Percentiles rank a stretch among this genome's conserved stretches.
phyloP scores from a whole-genome alignment of 2,329 filamentous ascomycete species.

The Zymoseptoria ardabiliae region DNA sequence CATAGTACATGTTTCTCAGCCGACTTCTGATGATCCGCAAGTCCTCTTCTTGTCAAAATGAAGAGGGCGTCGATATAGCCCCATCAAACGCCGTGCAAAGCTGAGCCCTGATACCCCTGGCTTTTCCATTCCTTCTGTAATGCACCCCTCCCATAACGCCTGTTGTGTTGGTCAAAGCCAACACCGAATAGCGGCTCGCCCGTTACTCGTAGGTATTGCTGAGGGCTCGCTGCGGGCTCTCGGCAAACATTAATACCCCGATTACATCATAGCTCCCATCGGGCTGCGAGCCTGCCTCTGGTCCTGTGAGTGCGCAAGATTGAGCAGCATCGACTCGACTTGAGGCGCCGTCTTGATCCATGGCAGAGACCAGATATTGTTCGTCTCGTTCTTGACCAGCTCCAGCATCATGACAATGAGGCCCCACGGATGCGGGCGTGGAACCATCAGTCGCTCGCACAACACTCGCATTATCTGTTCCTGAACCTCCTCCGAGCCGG shows the following conservation, averaged over 20 bases:
- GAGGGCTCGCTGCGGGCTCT: neutral
- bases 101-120: neutral
- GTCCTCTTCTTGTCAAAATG: constrained; percentile 18
- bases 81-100: neutral
- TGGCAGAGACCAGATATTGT: constrained; percentile 84
- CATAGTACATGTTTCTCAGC: constrained; percentile 6
- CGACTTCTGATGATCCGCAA: neutral
- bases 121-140: neutral
- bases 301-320: constrained; percentile 24
- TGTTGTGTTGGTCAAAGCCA: neutral
- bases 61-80: constrained; percentile 7
- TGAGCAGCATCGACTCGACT: constrained; percentile 44
- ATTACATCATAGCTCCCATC: constrained; percentile 4
- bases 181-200: neutral
- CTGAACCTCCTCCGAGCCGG: constrained; percentile 63
- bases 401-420: constrained; percentile 82
- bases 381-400: constrained; percentile 82
- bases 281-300: constrained; percentile 9
- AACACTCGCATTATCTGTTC: constrained; percentile 86
- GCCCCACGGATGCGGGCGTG: constrained; percentile 93
- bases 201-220: neutral
- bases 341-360: constrained; percentile 88
- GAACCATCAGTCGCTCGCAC: constrained; percentile 78
- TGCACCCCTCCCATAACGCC: neutral
- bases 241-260: neutral